Evolutionary conservation across 371 early-diverging fungal species (phyloP).

Genomic region (Syncephalis plumigaleata): DNA sequence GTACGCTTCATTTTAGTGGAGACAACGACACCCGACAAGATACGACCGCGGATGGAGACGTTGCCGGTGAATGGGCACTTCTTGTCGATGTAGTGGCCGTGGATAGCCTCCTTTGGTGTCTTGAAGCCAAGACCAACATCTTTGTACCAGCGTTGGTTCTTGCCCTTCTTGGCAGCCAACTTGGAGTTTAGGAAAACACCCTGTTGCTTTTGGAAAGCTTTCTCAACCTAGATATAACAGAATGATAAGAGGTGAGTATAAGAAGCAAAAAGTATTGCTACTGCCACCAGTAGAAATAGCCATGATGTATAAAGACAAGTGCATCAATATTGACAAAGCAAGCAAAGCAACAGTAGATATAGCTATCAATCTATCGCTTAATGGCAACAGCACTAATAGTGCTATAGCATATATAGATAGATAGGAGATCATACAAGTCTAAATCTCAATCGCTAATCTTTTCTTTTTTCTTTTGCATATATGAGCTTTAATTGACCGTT

Average conservation of each 20-base stretch:
- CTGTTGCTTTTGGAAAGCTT: constrained; percentile 94
- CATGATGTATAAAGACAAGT: too few relatives aligned
- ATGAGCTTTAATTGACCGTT: too few relatives aligned
- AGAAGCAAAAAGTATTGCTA: not conserved
- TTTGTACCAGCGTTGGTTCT: constrained; percentile 82
- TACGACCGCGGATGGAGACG: constrained; percentile 97
- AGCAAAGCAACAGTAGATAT: too few relatives aligned
- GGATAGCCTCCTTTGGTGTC: constrained; percentile 97
- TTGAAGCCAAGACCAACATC: constrained; percentile 98
- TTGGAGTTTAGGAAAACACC: constrained; percentile 92
- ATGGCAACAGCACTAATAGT: too few relatives aligned
- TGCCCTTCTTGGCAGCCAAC: constrained; percentile 55
- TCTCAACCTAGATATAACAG: constrained; percentile 33
- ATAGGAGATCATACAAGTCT: too few relatives aligned
- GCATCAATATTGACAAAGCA: too few relatives aligned
- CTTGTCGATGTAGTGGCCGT: constrained; percentile 97
- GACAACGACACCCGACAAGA: constrained; percentile 91
- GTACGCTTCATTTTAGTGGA: constrained; percentile 99
- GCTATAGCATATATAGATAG: too few relatives aligned
- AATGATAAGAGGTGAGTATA: not conserved
- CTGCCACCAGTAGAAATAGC: too few relatives aligned
- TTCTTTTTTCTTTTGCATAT: too few relatives aligned
- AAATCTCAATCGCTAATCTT: too few relatives aligned
- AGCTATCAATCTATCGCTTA: too few relatives aligned
- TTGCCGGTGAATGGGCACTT: constrained; percentile 99